A percentile compares a stretch with the other conserved stretches of the same genome.
phyloP scores from a whole-genome alignment of 139 green algal genomes.

The Ulvella scutata region DNA sequence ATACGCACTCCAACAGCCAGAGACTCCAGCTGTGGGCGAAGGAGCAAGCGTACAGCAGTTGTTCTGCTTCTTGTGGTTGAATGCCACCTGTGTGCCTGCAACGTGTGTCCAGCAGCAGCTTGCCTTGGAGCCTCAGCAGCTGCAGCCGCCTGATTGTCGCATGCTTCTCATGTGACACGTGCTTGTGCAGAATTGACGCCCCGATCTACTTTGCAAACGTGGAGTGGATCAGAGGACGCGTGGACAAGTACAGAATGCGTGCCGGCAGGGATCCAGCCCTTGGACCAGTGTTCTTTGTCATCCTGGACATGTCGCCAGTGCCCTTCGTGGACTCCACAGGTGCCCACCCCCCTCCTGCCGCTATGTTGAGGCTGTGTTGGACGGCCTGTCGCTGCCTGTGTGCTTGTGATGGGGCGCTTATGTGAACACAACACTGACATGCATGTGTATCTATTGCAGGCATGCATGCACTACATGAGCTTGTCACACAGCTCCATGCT shows the following conservation, averaged over 20 bases:
- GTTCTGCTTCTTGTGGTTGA: no score
- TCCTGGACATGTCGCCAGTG: constrained; percentile 67
- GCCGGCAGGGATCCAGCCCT: neutral
- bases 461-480: constrained; percentile 9
- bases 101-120: no score
- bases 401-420: neutral
- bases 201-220: constrained; percentile 70
- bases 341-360: constrained; percentile 17
- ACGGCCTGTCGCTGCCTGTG: no score
- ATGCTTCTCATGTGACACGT: no score
- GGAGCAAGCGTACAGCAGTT: no score
- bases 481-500: constrained; percentile 13
- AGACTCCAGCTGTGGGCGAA: no score
- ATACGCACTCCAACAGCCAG: no score
- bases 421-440: neutral
- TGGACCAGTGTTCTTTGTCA: constrained; percentile 12
- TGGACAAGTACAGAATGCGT: constrained; percentile 16
- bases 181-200: constrained; percentile 48
- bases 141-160: no score
- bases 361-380: neutral
- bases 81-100: no score
- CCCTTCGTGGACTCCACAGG: constrained; percentile 57
- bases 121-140: no score
- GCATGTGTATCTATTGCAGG: neutral
- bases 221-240: constrained; percentile 32